Conservation (phyloP, 2,329 filamentous ascomycete species). For the Pyricularia sp. region DNA sequence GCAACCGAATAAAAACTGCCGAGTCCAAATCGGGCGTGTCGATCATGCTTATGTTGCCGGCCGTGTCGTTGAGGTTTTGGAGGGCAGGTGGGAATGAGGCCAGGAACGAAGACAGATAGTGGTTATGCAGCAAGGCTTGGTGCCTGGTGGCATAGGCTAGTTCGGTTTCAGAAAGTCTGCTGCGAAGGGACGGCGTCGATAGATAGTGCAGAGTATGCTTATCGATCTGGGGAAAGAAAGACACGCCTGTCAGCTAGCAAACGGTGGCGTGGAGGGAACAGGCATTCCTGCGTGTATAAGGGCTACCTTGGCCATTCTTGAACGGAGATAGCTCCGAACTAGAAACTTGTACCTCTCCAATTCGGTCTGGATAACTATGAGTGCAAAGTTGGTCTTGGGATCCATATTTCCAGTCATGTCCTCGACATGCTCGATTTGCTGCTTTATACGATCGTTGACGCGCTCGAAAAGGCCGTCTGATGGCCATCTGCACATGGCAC, state of each 20-base stretch:
- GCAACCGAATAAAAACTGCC: slow-evolving; percentile 74
- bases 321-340: slow-evolving; percentile 71
- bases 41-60: slow-evolving; percentile 86
- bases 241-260: neutral
- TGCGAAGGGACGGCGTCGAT: slow-evolving; percentile 40
- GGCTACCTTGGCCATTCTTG: slow-evolving; percentile 75
- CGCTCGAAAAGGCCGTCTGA: slow-evolving; percentile 71
- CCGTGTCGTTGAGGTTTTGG: slow-evolving; percentile 81
- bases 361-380: slow-evolving; percentile 95
- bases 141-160: slow-evolving; percentile 76
- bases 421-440: slow-evolving; percentile 27
- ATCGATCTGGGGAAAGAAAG: slow-evolving; percentile 50
- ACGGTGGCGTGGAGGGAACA: slow-evolving; percentile 1
- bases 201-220: slow-evolving; percentile 67
- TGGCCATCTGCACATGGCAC: slow-evolving; percentile 41
- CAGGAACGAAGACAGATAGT: slow-evolving; percentile 82
- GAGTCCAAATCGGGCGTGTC: slow-evolving; percentile 74
- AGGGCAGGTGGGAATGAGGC: slow-evolving; percentile 68
- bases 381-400: slow-evolving; percentile 80
- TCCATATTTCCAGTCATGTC: slow-evolving; percentile 75
- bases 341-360: slow-evolving; percentile 91
- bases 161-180: slow-evolving; percentile 67
- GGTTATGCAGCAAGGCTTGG: slow-evolving; percentile 71
- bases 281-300: slow-evolving; percentile 6
- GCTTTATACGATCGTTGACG: slow-evolving; percentile 53